Conservation (phyloP, 345 rosid species). For the Gossypium arboreum region DNA sequence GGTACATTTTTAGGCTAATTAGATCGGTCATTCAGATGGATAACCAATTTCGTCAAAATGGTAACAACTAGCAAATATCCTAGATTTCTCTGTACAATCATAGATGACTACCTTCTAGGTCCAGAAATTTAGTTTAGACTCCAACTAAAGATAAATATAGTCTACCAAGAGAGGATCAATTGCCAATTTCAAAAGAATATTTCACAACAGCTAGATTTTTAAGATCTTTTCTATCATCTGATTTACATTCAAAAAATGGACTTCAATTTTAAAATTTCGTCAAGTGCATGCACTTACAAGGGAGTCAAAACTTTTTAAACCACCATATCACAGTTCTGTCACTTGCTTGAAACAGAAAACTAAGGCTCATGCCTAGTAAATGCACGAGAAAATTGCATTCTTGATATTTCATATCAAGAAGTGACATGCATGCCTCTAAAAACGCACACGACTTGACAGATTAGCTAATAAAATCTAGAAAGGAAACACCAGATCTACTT, state of each 20-base stretch:
- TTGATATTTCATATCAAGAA: constrained; percentile 5
- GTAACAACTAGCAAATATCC: neutral
- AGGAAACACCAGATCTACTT: neutral
- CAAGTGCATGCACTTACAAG: constrained; percentile 1
- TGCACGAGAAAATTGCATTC: neutral
- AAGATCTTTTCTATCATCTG: constrained; percentile 6
- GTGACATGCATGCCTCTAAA: neutral
- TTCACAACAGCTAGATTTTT: neutral
- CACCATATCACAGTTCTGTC: neutral
- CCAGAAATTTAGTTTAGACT: neutral
- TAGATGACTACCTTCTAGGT: neutral
- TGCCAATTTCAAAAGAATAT: neutral
- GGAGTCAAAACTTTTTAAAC: constrained; percentile 7
- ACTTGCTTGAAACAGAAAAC: neutral
- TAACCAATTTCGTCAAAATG: neutral
- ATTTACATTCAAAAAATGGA: neutral
- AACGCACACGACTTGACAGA: constrained; percentile 1
- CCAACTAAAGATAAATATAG: neutral
- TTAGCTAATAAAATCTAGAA: constrained; percentile 17
- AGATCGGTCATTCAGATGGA: neutral
- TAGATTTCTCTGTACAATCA: neutral
- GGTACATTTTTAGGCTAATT: neutral
- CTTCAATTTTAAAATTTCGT: neutral
- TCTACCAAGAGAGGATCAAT: neutral
- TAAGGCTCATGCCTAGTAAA: neutral